Evolutionary conservation across 2,329 filamentous ascomycete species (phyloP).

Genomic region (Alternaria gansuensis): DNA sequence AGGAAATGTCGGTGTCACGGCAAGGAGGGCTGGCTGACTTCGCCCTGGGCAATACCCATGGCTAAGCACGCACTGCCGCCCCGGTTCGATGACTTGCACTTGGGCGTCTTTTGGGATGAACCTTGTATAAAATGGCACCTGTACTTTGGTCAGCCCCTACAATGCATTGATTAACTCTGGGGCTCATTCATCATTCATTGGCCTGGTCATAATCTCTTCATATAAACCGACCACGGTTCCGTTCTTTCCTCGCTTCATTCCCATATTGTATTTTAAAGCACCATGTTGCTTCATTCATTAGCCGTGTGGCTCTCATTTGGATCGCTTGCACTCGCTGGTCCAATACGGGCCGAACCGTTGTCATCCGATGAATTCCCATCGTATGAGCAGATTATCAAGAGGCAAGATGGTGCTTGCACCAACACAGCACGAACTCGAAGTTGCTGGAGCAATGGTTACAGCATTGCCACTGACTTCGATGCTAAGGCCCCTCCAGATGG

Average conservation of each 20-base stretch:
- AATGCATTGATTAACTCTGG: constrained; percentile 19
- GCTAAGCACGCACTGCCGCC: constrained; percentile 8
- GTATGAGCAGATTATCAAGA: constrained; percentile 34
- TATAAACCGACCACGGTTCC: constrained; percentile 21
- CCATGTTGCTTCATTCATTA: constrained; percentile 40
- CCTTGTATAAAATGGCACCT: constrained; percentile 29
- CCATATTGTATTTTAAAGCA: constrained; percentile 22
- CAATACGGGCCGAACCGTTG: constrained; percentile 28
- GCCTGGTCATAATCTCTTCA: constrained; percentile 15
- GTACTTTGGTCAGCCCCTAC: constrained; percentile 17
- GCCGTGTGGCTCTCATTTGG: constrained; percentile 39
- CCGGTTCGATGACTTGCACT: constrained; percentile 7
- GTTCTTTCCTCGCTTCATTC: constrained; percentile 6
- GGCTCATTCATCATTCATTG: constrained; percentile 22
- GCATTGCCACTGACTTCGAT: constrained; percentile 58
- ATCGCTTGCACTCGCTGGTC: constrained; percentile 41
- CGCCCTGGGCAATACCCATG: background rate
- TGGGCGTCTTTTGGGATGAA: constrained; percentile 9
- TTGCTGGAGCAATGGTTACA: constrained; percentile 57
- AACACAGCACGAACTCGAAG: constrained; percentile 52
- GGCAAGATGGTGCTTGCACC: constrained; percentile 52
- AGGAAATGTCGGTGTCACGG: constrained; percentile 13
- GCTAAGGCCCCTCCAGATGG: constrained; percentile 55
- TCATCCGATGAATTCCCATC: constrained; percentile 17
- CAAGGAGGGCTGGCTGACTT: constrained; percentile 12